phyloP scores from a whole-genome alignment of 2,329 filamentous ascomycete species.

The Colletotrichum melonis region DNA sequence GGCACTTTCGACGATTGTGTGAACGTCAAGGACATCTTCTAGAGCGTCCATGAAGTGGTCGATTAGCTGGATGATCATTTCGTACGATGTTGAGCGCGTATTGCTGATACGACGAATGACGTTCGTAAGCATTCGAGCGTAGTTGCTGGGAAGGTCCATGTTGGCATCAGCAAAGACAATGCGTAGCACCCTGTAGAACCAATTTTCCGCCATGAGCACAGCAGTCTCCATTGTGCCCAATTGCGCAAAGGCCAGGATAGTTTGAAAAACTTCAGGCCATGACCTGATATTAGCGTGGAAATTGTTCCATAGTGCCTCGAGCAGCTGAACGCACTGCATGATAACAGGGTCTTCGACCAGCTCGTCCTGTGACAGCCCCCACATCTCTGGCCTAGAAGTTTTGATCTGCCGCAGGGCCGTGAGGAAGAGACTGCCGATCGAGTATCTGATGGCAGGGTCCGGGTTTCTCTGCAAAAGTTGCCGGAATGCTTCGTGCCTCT shows the following conservation, averaged over 20 bases:
- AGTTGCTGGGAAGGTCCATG: slow-evolving; percentile 65
- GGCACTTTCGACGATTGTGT: slow-evolving; percentile 51
- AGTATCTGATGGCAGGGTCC: slow-evolving; percentile 65
- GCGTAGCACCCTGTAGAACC: slow-evolving; percentile 67
- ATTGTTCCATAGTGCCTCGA: slow-evolving; percentile 69
- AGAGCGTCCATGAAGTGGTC: slow-evolving; percentile 57
- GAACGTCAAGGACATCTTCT: slow-evolving; percentile 48
- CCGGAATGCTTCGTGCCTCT: slow-evolving; percentile 67
- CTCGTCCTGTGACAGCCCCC: slow-evolving; percentile 49
- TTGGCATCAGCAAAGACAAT: slow-evolving; percentile 70
- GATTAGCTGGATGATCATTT: slow-evolving; percentile 62
- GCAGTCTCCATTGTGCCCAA: slow-evolving; percentile 69
- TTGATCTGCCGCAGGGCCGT: slow-evolving; percentile 65
- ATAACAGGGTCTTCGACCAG: slow-evolving; percentile 36
- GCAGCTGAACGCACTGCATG: slow-evolving; percentile 42
- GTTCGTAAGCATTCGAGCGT: slow-evolving; percentile 63
- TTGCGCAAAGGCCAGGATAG: slow-evolving; percentile 74
- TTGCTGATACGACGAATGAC: slow-evolving; percentile 60
- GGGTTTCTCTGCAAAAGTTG: slow-evolving; percentile 73
- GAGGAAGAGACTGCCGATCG: slow-evolving; percentile 63
- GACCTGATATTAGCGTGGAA: slow-evolving; percentile 72
- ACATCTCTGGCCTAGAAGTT: slow-evolving; percentile 56
- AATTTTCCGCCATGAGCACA: slow-evolving; percentile 70
- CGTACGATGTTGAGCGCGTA: slow-evolving; percentile 65
- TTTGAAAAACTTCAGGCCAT: slow-evolving; percentile 82